Conservation (phyloP, 108 stramenopile genomes). For the Thalassiosira profunda region DNA sequence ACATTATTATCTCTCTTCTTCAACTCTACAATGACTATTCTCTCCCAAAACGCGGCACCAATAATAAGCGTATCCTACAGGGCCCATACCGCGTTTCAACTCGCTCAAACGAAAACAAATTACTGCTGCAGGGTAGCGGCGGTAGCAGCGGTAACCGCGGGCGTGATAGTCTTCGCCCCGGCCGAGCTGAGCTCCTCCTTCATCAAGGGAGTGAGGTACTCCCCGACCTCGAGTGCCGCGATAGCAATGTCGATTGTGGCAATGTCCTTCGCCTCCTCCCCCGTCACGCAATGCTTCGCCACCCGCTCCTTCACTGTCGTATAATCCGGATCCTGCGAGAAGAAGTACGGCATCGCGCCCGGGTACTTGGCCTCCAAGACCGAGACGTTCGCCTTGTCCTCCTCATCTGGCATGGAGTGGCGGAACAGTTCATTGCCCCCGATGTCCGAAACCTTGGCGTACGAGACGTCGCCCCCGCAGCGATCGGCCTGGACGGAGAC, state of each 20-base stretch:
- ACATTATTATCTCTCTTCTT: no score
- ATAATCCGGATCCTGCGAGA: constrained; percentile 95
- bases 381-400: constrained; percentile 84
- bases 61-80: no score
- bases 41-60: no score
- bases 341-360: constrained; percentile 96
- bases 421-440: constrained; percentile 84
- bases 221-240: constrained; percentile 89
- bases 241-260: constrained; percentile 93
- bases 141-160: no score
- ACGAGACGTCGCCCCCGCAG: constrained; percentile 89
- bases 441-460: constrained; percentile 74
- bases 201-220: constrained; percentile 84
- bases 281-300: constrained; percentile 71
- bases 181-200: constrained; percentile 72
- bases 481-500: constrained; percentile 92
- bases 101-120: no score
- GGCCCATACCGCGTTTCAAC: no score
- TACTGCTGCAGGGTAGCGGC: no score
- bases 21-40: no score
- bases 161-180: no score
- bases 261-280: constrained; percentile 81
- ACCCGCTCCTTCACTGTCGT: constrained; percentile 95
- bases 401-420: constrained; percentile 93
- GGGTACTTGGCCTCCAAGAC: constrained; percentile 86